Evolutionary conservation across 1,139 yeast species (phyloP).

Genomic region (Zygosaccharomyces pseudobailii): DNA sequence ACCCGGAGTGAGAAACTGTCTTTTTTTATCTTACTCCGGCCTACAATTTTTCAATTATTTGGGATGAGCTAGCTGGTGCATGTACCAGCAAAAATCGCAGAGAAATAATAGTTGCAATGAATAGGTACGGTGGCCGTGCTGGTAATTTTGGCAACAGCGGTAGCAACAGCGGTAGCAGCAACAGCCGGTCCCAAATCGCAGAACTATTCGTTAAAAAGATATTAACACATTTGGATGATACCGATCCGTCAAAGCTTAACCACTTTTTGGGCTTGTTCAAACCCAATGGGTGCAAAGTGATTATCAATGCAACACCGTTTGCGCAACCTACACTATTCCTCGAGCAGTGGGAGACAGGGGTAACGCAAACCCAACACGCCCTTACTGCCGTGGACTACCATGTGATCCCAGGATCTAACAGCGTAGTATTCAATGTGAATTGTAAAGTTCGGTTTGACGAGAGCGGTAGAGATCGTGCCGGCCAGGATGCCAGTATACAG

Average conservation of each 20-base stretch:
- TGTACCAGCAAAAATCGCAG: neutral
- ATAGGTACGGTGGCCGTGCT: conserved; percentile 8
- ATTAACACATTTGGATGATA: conserved; percentile 40
- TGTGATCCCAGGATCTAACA: conserved; percentile 63
- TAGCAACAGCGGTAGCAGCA: conserved; percentile 4
- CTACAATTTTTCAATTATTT: neutral
- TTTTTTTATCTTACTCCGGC: neutral
- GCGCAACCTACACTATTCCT: conserved; percentile 57
- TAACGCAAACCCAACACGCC: conserved; percentile 61
- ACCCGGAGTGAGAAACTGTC: neutral
- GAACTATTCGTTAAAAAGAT: conserved; percentile 37
- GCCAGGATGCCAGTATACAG: conserved; percentile 49
- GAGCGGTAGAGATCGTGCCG: conserved; percentile 58
- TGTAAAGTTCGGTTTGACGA: conserved; percentile 74
- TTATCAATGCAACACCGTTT: conserved; percentile 63
- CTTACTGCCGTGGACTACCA: conserved; percentile 63
- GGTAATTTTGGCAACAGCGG: conserved; percentile 7
- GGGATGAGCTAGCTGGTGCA: conserved; percentile 2
- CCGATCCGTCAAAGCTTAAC: conserved; percentile 42
- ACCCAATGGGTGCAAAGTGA: conserved; percentile 40
- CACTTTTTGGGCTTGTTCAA: conserved; percentile 45
- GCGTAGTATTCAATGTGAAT: conserved; percentile 49
- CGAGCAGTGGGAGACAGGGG: conserved; percentile 52
- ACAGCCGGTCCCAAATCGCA: conserved; percentile 26
- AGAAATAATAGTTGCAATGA: conserved; percentile 2